phyloP scores from a whole-genome alignment of 2,329 filamentous ascomycete genomes.

The Fusarium circinatum region DNA sequence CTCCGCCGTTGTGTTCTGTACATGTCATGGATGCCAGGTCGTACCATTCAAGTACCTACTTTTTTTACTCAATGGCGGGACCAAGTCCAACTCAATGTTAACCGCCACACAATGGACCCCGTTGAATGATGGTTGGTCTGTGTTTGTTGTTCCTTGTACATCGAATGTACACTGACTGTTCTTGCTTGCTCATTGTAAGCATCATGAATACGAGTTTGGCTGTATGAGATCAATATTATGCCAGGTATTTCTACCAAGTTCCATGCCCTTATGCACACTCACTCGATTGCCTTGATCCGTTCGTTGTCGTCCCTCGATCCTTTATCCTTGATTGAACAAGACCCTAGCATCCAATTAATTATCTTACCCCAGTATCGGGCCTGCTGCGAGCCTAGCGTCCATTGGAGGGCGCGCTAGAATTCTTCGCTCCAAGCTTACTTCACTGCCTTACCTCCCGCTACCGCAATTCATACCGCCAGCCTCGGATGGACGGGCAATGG shows the following conservation, averaged over 20 bases:
- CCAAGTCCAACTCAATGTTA: conserved; percentile 20
- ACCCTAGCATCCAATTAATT: conserved; percentile 16
- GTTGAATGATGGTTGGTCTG: conserved; percentile 38
- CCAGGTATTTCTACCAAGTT: background rate
- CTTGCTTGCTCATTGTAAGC: background rate
- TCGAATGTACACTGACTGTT: background rate
- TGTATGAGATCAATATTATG: conserved; percentile 4
- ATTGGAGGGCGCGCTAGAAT: conserved; percentile 21
- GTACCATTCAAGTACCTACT: conserved; percentile 19
- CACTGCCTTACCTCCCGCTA: background rate
- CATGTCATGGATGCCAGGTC: background rate
- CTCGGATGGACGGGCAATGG: conserved; percentile 18
- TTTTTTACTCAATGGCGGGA: conserved; percentile 17
- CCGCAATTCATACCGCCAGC: conserved; percentile 16
- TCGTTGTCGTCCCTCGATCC: background rate
- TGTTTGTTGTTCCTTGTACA: conserved; percentile 17
- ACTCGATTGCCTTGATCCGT: background rate
- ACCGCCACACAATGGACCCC: conserved; percentile 39
- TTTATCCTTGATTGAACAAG: conserved; percentile 15
- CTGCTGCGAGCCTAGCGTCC: conserved; percentile 15
- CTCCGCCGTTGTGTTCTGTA: conserved; percentile 11
- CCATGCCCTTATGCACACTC: background rate
- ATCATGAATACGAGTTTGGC: background rate
- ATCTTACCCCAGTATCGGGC: conserved; percentile 27
- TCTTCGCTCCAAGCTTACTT: conserved; percentile 13